Percentiles rank a stretch among this genome's conserved stretches.
phyloP scores from a whole-genome alignment of 257 asterid species.

The Ilex aquifolium region DNA sequence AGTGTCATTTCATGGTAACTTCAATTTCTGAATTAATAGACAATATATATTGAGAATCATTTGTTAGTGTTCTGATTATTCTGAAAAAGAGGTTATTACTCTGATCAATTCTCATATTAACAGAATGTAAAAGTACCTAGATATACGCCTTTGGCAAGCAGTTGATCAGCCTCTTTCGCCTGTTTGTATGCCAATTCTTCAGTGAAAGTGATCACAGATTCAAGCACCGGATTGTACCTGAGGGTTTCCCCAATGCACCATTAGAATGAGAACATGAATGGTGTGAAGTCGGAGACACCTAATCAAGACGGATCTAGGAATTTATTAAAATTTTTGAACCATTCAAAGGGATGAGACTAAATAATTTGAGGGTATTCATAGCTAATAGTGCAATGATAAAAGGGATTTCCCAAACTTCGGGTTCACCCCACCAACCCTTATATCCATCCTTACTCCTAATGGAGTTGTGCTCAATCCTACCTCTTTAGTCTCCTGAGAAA shows the following conservation, averaged over 20 bases:
- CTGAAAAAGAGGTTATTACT: background rate
- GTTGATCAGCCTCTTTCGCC: conserved; percentile 70
- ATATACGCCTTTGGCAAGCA: conserved; percentile 57
- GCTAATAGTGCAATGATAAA: too few relatives aligned
- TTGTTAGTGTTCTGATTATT: too few relatives aligned
- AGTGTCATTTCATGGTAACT: too few relatives aligned
- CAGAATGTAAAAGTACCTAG: conserved; percentile 39
- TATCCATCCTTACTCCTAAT: too few relatives aligned
- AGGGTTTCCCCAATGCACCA: background rate
- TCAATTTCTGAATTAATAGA: too few relatives aligned
- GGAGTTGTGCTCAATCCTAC: conserved; percentile 18
- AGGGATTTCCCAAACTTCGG: too few relatives aligned
- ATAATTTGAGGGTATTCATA: too few relatives aligned
- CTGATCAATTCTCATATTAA: background rate
- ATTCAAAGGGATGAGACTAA: too few relatives aligned
- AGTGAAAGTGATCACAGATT: conserved; percentile 73
- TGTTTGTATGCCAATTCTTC: conserved; percentile 87
- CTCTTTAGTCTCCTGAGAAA: conserved; percentile 69
- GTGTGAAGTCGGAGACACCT: background rate
- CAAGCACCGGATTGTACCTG: conserved; percentile 82
- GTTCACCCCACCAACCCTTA: too few relatives aligned
- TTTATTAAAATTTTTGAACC: too few relatives aligned
- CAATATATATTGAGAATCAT: too few relatives aligned
- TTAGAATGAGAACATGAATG: background rate
- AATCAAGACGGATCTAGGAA: background rate